Base-by-base conservation (phyloP, 768 basidiomycete species). In the Suillus hirtellus region DNA sequence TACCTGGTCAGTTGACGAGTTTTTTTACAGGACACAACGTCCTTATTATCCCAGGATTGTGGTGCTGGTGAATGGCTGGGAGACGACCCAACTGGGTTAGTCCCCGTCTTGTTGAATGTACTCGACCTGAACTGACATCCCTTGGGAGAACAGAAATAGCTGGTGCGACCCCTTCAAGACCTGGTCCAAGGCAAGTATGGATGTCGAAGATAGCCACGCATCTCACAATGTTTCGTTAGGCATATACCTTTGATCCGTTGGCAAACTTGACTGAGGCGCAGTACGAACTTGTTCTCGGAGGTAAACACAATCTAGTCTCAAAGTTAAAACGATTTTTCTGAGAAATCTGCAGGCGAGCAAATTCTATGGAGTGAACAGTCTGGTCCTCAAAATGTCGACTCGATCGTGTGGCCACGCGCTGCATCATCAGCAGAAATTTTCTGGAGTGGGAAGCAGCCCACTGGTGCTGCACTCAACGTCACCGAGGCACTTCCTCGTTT, bases 111-210 rank as follows among this genome's bases (percentile, higher is more conserved):
- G 8, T 35, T 19, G 10, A 47, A 47, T 21, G 12, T 15, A 35
- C 14, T 43, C 9, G 4, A n/a, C 11, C 35, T 52, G 44, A 31
- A 58, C 64, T 50, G 66, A 53, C 46, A 11, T 35, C 15, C 44
- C 37, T 35, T 24, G 4, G 55, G 55, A 40, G 8, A 56, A 65
- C 47, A 82, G 84, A 5, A 85, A 85, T 64, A 86, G 85, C 68
- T 91, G 89, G 88, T 90, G 88, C 69, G 88, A 88, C 68, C 88
- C 89, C 0, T 91, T 88, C 84, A 91, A 91, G 74, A 86, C 86
- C 7, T 93, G 91, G 91, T 86, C 89, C 70, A 82, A 85, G 75
- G 88, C 89, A 61, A 69, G 63, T 62, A 61, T 66, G 34, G 34
- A 60, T 37, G 27, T 37, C 10, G 27, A 44, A 8, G 35, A 40